Evolutionary conservation across 2,329 filamentous ascomycete genomes (phyloP).

Genomic region (Penicillium sp.): DNA sequence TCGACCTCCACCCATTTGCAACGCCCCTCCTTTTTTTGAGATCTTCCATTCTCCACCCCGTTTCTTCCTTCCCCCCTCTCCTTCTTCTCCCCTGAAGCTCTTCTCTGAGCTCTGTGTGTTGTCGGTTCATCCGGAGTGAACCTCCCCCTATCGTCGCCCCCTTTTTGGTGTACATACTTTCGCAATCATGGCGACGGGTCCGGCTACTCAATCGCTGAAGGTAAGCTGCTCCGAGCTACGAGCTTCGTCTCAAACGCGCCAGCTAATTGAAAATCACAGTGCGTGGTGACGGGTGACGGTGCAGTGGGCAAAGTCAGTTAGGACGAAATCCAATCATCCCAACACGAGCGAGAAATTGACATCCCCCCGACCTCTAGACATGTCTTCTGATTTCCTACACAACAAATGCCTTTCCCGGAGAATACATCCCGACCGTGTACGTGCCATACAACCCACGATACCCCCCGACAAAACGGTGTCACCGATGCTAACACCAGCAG

Average conservation of each 20-base stretch:
- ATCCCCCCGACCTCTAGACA: slow-evolving; percentile 60
- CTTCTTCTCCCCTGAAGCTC: slow-evolving; percentile 17
- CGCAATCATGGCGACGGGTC: slow-evolving; percentile 68
- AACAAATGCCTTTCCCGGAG: slow-evolving; percentile 98
- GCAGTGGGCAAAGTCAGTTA: slow-evolving; percentile 89
- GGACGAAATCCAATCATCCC: slow-evolving; percentile 1
- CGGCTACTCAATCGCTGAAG: slow-evolving; percentile 88
- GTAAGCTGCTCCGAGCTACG: slow-evolving; percentile 49
- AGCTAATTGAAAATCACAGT: slow-evolving; percentile 59
- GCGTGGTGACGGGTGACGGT: slow-evolving; percentile 98
- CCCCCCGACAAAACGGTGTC: not conserved
- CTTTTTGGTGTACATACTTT: slow-evolving; percentile 19
- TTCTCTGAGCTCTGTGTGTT: not conserved
- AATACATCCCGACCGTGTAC: slow-evolving; percentile 94
- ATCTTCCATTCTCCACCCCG: slow-evolving; percentile 9
- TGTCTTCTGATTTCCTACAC: slow-evolving; percentile 99
- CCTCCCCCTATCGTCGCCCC: slow-evolving; percentile 10
- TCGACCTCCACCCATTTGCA: not conserved
- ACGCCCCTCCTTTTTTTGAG: slow-evolving; percentile 11
- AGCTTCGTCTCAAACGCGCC: slow-evolving; percentile 1
- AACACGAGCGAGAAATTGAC: not conserved
- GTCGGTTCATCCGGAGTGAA: not conserved
- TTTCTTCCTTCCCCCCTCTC: slow-evolving; percentile 16
- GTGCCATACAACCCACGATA: slow-evolving; percentile 15
- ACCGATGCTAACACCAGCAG: slow-evolving; percentile 47